Conservation (phyloP, 495 filamentous ascomycete genomes). For the Xylaria scruposa region DNA sequence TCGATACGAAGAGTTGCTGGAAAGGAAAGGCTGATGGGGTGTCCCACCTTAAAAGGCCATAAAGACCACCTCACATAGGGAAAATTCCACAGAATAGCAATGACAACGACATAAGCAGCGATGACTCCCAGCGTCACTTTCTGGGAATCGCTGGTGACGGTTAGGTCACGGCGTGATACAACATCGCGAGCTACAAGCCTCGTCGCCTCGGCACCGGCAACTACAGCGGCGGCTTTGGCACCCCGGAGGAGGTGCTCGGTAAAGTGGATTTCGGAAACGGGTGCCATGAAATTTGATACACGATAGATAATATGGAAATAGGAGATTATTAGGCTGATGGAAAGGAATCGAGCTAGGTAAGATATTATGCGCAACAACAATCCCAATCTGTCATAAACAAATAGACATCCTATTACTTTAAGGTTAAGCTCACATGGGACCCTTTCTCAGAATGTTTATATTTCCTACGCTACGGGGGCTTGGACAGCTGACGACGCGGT, state of each 20-base stretch:
- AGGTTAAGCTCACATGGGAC: not conserved
- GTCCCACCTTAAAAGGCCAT: conserved; percentile 80
- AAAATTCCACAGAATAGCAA: conserved; percentile 79
- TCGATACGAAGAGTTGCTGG: not conserved
- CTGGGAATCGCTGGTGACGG: conserved; percentile 71
- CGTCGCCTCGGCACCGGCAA: conserved; percentile 37
- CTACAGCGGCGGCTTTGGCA: conserved; percentile 34
- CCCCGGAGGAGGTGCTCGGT: conserved; percentile 33
- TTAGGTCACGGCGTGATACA: conserved; percentile 58
- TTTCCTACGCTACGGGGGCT: conserved; percentile 14
- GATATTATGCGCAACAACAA: not conserved
- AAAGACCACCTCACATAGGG: conserved; percentile 74
- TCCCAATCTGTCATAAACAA: not conserved
- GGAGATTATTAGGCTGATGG: not conserved
- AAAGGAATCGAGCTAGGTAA: not conserved
- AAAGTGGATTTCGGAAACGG: conserved; percentile 26
- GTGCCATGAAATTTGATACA: conserved; percentile 29
- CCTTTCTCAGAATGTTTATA: not conserved
- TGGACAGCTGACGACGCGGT: conserved; percentile 22
- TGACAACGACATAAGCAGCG: conserved; percentile 72
- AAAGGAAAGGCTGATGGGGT: not conserved
- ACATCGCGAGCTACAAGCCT: conserved; percentile 34
- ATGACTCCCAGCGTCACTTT: conserved; percentile 72
- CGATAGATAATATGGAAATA: not conserved
- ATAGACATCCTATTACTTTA: not conserved